These are phyloP conservation scores for Candida xyloterini DNA, from an alignment of 805 yeast genomes.

Conservation along the genomic window DNA sequence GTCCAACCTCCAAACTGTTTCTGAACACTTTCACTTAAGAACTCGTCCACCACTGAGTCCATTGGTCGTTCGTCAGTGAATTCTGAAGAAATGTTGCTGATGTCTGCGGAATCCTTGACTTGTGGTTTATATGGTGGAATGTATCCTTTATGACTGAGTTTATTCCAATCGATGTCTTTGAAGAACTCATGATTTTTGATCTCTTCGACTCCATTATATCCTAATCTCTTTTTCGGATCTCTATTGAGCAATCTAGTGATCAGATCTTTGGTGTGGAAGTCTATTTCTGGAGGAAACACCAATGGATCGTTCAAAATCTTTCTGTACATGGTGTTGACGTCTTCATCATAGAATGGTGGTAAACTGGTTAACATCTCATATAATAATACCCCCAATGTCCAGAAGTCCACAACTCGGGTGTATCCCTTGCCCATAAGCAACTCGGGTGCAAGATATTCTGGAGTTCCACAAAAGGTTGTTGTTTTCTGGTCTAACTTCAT, in stretches of 20 bases:
- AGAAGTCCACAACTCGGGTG: slow-evolving; percentile 95
- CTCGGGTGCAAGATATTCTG: slow-evolving; percentile 96
- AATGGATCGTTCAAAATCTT: slow-evolving; percentile 88
- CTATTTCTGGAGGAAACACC: slow-evolving; percentile 84
- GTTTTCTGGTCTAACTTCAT: slow-evolving; percentile 86
- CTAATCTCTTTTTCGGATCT: slow-evolving; percentile 79
- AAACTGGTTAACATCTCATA: slow-evolving; percentile 96
- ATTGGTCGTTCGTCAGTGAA: slow-evolving; percentile 91
- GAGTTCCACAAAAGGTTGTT: slow-evolving; percentile 96
- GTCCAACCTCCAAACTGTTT: slow-evolving; percentile 99
- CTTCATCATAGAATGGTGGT: slow-evolving; percentile 97
- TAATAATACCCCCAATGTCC: slow-evolving; percentile 93
- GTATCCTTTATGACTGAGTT: slow-evolving; percentile 78
- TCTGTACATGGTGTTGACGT: slow-evolving; percentile 87
- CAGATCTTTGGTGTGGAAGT: slow-evolving; percentile 79
- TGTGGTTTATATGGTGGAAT: slow-evolving; percentile 95
- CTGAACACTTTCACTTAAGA: slow-evolving; percentile 90
- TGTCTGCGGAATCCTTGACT: slow-evolving; percentile 80
- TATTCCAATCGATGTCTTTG: slow-evolving; percentile 85
- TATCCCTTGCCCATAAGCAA: slow-evolving; percentile 87
- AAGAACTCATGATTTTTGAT: slow-evolving; percentile 85
- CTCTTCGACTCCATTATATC: slow-evolving; percentile 75
- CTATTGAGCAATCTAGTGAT: slow-evolving; percentile 72
- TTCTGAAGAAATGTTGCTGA: slow-evolving; percentile 89
- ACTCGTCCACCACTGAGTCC: slow-evolving; percentile 93